Conservation (phyloP, 441 rosid genomes). For the Gossypium trilobum region DNA sequence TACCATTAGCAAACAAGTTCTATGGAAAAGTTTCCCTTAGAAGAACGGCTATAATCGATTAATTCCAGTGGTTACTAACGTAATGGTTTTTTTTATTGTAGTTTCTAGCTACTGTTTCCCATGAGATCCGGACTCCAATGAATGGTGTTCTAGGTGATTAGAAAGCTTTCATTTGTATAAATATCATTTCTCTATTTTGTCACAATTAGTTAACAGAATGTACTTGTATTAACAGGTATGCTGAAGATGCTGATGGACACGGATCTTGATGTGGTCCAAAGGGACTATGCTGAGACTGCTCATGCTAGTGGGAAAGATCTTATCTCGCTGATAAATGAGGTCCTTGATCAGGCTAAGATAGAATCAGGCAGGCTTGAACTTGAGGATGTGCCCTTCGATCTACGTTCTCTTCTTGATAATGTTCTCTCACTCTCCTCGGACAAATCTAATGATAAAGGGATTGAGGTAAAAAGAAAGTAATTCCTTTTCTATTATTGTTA, state of each 20-base stretch:
- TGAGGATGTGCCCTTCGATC: slow-evolving; percentile 76
- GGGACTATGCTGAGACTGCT: slow-evolving; percentile 81
- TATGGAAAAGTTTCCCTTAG: background rate
- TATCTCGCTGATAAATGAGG: slow-evolving; percentile 70
- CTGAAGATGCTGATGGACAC: slow-evolving; percentile 86
- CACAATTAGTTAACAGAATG: slow-evolving; percentile 8
- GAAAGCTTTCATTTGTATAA: slow-evolving; percentile 11
- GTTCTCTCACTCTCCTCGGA: slow-evolving; percentile 62
- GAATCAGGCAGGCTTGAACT: slow-evolving; percentile 92
- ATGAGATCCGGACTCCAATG: slow-evolving; percentile 96
- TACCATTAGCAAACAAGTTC: background rate
- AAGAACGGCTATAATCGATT: background rate
- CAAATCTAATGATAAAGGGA: slow-evolving; percentile 60
- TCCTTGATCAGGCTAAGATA: slow-evolving; percentile 95
- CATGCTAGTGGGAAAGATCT: slow-evolving; percentile 78
- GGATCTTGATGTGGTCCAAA: slow-evolving; percentile 58
- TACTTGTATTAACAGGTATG: slow-evolving; percentile 50
- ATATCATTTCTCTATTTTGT: slow-evolving; percentile 10
- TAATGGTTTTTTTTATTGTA: slow-evolving; percentile 25
- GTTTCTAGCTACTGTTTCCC: slow-evolving; percentile 96
- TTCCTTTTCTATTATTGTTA: background rate
- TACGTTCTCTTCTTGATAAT: slow-evolving; percentile 66
- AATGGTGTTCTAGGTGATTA: slow-evolving; percentile 81
- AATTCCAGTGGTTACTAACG: background rate
- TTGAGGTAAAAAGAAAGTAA: slow-evolving; percentile 48